phyloP scores from a whole-genome alignment of 1,139 yeast species.

The Scheffersomyces lignicola region DNA sequence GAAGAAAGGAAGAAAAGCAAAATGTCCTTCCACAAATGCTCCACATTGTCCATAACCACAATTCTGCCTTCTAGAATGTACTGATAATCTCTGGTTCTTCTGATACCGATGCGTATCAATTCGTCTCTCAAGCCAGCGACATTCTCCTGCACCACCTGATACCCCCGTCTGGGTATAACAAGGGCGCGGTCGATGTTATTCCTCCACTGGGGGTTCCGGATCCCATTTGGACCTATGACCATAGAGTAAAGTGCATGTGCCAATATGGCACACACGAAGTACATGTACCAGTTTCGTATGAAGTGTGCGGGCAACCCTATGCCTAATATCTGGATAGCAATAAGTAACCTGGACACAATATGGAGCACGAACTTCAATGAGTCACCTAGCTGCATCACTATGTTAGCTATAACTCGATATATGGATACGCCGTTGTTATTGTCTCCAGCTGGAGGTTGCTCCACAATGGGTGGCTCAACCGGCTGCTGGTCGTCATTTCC shows the following conservation, averaged over 20 bases:
- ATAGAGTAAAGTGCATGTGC: neutral
- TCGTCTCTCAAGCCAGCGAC: constrained; percentile 10
- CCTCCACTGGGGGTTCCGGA: neutral
- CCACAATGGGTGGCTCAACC: too few species aligned
- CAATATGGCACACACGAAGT: neutral
- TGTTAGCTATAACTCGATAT: neutral
- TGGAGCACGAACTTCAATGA: neutral
- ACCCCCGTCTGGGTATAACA: neutral
- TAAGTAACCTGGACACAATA: neutral
- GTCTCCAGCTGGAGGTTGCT: neutral
- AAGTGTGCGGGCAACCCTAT: constrained; percentile 1
- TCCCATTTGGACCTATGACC: constrained; percentile 2
- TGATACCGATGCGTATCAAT: constrained; percentile 18
- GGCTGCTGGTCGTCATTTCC: neutral
- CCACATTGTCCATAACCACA: constrained; percentile 12
- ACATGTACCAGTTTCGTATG: neutral
- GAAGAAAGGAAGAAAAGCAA: constrained; percentile 21
- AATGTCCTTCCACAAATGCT: constrained; percentile 20
- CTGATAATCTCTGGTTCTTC: constrained; percentile 27
- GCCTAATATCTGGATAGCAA: constrained; percentile 1
- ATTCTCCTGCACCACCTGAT: neutral
- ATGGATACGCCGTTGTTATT: neutral
- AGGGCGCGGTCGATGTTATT: neutral
- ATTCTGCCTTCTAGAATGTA: constrained; percentile 14
- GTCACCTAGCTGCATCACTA: neutral